These are phyloP conservation scores for Nephelium lappaceum DNA, from an alignment of 345 rosid species.

Conservation along the genomic window DNA sequence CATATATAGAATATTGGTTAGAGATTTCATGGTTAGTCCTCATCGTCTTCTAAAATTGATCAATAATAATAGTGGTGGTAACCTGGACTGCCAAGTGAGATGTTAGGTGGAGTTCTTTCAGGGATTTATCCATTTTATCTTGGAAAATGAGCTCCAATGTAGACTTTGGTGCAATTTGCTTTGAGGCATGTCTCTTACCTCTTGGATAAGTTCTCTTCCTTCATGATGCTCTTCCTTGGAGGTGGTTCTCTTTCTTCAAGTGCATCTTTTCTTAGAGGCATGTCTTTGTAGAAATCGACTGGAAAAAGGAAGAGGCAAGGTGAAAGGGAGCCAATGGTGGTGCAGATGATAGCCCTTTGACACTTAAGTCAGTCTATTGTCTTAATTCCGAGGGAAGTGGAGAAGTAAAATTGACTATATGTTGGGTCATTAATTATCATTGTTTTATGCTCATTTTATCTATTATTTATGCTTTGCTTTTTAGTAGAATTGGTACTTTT, in stretches of 20 bases:
- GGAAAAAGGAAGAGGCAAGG: neutral
- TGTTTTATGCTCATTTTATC: no score
- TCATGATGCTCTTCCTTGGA: neutral
- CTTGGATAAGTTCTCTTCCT: no score
- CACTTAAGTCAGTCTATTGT: neutral
- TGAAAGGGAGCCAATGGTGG: neutral
- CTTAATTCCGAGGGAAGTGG: neutral
- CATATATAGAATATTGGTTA: neutral
- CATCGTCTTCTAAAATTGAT: neutral
- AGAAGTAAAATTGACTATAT: neutral
- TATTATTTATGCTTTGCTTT: no score
- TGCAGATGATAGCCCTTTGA: neutral
- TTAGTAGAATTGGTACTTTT: no score
- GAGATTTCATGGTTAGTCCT: neutral
- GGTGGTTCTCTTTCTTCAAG: neutral
- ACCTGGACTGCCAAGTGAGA: neutral
- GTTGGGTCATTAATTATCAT: no score
- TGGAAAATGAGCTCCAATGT: neutral
- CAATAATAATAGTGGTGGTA: neutral
- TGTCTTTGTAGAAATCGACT: neutral
- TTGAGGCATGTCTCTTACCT: neutral
- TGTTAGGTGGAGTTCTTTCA: neutral
- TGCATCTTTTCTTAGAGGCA: neutral
- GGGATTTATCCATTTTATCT: neutral
- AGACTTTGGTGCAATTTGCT: neutral